phyloP scores from a whole-genome alignment of 495 filamentous ascomycete genomes.

The Neurospora africana region DNA sequence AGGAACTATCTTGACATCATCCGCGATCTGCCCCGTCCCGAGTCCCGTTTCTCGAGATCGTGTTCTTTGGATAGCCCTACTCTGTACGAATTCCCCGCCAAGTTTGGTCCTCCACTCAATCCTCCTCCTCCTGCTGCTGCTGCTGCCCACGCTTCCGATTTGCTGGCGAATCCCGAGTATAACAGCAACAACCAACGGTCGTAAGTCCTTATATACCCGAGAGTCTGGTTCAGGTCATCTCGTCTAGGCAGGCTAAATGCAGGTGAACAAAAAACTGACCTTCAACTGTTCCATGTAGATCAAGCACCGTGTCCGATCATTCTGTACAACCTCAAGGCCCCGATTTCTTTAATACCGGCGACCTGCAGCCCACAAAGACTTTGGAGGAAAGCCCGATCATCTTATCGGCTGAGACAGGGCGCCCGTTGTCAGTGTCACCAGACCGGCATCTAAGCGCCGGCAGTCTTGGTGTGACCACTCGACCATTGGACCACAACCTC shows the following conservation, averaged over 20 bases:
- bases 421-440: constrained; percentile 14
- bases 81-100: constrained; percentile 42
- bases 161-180: constrained; percentile 4
- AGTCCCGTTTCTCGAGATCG: constrained; percentile 37
- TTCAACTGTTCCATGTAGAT: constrained; percentile 11
- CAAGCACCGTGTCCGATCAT: constrained; percentile 14
- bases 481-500: constrained; percentile 26
- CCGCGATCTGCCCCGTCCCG: constrained; percentile 30
- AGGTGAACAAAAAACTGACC: constrained; percentile 18
- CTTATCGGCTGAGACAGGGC: constrained; percentile 28
- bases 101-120: constrained; percentile 4
- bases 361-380: constrained; percentile 25
- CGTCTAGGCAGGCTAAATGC: constrained; percentile 14
- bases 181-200: constrained; percentile 10
- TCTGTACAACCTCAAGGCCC: constrained; percentile 6
- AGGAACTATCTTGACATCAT: constrained; percentile 28
- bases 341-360: constrained; percentile 19
- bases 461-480: constrained; percentile 20
- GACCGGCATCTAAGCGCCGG: constrained; percentile 29
- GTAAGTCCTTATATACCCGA: constrained; percentile 13
- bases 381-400: constrained; percentile 18
- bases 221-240: neutral
- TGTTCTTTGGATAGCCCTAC: constrained; percentile 46
- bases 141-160: constrained; percentile 9
- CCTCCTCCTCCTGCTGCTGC: constrained; percentile 4